These are phyloP conservation scores for Aspergillus pseudotamarii DNA, from an alignment of 2,329 filamentous ascomycete genomes.

Conservation along the genomic window DNA sequence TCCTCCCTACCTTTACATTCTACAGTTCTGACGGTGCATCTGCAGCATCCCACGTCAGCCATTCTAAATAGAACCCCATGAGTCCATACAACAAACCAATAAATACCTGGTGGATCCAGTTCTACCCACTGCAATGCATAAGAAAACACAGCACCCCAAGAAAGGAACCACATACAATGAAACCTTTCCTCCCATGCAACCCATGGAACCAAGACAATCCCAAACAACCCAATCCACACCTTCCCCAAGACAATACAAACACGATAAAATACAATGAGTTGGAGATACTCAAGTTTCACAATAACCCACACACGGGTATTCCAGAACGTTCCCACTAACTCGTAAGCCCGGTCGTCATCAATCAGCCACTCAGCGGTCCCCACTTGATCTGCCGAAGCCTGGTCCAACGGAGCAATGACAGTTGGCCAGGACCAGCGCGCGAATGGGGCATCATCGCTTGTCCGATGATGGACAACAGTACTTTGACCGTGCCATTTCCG, in stretches of 20 bases:
- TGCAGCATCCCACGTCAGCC: background rate
- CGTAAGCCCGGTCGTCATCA: conserved; percentile 1
- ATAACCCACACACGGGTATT: background rate
- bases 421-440: background rate
- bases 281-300: background rate
- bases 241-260: background rate
- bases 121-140: background rate
- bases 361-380: background rate
- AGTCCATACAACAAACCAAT: background rate
- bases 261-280: background rate
- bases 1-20: background rate
- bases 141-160: background rate
- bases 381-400: background rate
- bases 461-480: background rate
- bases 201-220: background rate
- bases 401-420: background rate
- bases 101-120: background rate
- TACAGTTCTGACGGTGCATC: background rate
- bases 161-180: background rate
- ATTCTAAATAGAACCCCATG: background rate
- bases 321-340: background rate
- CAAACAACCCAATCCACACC: background rate
- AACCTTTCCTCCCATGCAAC: background rate
- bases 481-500: background rate
- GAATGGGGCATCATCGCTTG: background rate